Conservation (phyloP, 2,329 filamentous ascomycete genomes). For the Chaetomiaceae sp. region DNA sequence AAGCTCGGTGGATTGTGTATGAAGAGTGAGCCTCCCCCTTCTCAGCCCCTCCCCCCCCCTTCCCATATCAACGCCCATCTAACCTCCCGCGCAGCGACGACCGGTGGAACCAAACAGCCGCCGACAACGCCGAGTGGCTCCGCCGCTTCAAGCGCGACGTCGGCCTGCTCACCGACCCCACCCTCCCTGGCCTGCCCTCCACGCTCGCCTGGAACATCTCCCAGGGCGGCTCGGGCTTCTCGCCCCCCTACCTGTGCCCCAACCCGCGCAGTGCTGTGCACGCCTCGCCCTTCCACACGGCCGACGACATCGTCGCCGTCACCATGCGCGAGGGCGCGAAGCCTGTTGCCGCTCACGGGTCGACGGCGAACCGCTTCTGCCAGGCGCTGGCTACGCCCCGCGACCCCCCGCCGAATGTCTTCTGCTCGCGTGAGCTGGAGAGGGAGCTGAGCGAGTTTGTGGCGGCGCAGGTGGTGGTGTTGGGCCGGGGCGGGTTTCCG, state of each 20-base stretch:
- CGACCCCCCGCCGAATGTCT: constrained; percentile 44
- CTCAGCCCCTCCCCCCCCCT: neutral
- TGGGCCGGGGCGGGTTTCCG: constrained; percentile 37
- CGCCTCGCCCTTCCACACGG: constrained; percentile 28
- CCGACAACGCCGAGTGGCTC: constrained; percentile 59
- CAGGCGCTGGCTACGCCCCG: constrained; percentile 39
- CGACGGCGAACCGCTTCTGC: constrained; percentile 44
- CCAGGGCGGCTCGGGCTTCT: constrained; percentile 50
- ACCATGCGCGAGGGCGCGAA: constrained; percentile 33
- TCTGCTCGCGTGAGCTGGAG: constrained; percentile 55
- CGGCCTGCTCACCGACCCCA: constrained; percentile 43
- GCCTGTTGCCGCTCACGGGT: constrained; percentile 37
- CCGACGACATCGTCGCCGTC: constrained; percentile 24
- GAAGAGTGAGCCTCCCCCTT: constrained; percentile 44
- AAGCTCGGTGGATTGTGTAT: constrained; percentile 57
- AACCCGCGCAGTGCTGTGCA: constrained; percentile 35
- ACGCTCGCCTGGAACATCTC: constrained; percentile 39
- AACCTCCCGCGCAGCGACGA: constrained; percentile 42
- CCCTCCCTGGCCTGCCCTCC: constrained; percentile 44
- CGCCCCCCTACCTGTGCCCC: constrained; percentile 48
- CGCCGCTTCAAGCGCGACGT: constrained; percentile 54
- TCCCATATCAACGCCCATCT: constrained; percentile 20
- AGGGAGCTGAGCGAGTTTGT: constrained; percentile 46
- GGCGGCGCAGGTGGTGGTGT: constrained; percentile 31
- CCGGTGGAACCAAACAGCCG: constrained; percentile 58